A percentile compares a stretch with the other conserved stretches of the same genome.
Evolutionary conservation across 352 stramenopile genomes (phyloP).

Genomic region (Phytophthora macrochlamydospora): DNA sequence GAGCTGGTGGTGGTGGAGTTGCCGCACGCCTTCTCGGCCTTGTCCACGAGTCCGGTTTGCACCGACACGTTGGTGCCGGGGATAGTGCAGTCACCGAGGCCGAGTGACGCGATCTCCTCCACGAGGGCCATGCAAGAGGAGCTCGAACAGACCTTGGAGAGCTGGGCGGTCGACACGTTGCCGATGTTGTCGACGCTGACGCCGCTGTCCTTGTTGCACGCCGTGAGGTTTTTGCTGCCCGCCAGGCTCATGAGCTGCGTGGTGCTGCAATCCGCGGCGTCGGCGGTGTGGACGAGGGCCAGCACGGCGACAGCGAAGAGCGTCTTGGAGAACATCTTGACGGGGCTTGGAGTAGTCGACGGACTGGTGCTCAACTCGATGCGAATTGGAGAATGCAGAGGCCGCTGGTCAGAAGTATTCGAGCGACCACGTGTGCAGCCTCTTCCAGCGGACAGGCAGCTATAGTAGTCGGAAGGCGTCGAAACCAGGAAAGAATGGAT

Average conservation of each 20-base stretch:
- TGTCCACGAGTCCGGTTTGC: constrained; percentile 20
- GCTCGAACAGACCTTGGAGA: constrained; percentile 17
- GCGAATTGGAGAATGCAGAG: constrained; percentile 21
- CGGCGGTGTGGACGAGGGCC: constrained; percentile 7
- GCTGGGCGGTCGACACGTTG: constrained; percentile 10
- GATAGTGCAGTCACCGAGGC: constrained; percentile 31
- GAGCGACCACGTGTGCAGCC: too few species aligned
- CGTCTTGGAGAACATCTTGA: constrained; percentile 24
- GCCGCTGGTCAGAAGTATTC: too few species aligned
- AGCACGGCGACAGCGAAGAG: constrained; percentile 15
- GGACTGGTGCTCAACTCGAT: constrained; percentile 16
- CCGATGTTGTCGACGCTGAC: constrained; percentile 24
- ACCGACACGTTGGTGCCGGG: constrained; percentile 25
- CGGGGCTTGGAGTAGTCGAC: not conserved
- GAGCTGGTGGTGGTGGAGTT: constrained; percentile 8
- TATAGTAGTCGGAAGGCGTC: too few species aligned
- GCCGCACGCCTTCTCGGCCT: constrained; percentile 5
- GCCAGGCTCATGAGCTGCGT: constrained; percentile 14
- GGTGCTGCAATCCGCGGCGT: constrained; percentile 18
- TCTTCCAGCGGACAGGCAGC: not conserved
- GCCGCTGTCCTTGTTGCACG: constrained; percentile 19
- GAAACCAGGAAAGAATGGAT: too few species aligned
- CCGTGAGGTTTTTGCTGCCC: constrained; percentile 18
- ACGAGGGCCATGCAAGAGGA: constrained; percentile 22
- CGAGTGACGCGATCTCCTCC: constrained; percentile 11